phyloP scores from a whole-genome alignment of 2,329 filamentous ascomycete genomes.

The Macroventuria anomochaeta region DNA sequence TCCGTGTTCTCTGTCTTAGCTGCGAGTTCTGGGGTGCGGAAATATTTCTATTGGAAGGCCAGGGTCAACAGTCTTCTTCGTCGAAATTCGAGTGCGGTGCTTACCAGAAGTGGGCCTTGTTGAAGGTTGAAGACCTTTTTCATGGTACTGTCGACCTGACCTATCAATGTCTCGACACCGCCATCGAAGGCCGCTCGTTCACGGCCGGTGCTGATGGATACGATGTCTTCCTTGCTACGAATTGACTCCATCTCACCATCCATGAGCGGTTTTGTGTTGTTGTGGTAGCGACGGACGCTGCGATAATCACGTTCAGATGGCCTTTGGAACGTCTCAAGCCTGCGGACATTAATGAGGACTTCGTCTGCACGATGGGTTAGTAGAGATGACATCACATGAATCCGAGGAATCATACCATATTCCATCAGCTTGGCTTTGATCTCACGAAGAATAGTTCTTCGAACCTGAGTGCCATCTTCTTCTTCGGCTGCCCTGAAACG shows the following conservation, averaged over 20 bases:
- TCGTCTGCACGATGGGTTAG: conserved; percentile 34
- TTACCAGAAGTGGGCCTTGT: conserved; percentile 36
- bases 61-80: background rate
- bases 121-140: conserved; percentile 30
- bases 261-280: conserved; percentile 46
- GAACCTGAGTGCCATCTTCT: conserved; percentile 19
- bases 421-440: conserved; percentile 44
- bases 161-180: conserved; percentile 45
- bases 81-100: background rate
- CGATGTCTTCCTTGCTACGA: conserved; percentile 51
- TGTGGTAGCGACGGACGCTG: conserved; percentile 47
- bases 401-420: conserved; percentile 35
- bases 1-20: conserved; percentile 45
- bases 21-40: conserved; percentile 49
- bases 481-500: conserved; percentile 18
- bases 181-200: conserved; percentile 53
- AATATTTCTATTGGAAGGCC: conserved; percentile 37
- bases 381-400: background rate
- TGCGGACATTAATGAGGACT: conserved; percentile 49
- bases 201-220: conserved; percentile 49
- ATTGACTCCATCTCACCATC: conserved; percentile 47
- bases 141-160: conserved; percentile 33
- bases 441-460: conserved; percentile 38
- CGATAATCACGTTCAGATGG: conserved; percentile 51
- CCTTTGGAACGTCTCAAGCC: conserved; percentile 47